A percentile compares a stretch with the other conserved stretches of the same genome.
These are phyloP conservation scores for Populus nigra DNA, from an alignment of 345 rosid species.

Conservation along the genomic window DNA sequence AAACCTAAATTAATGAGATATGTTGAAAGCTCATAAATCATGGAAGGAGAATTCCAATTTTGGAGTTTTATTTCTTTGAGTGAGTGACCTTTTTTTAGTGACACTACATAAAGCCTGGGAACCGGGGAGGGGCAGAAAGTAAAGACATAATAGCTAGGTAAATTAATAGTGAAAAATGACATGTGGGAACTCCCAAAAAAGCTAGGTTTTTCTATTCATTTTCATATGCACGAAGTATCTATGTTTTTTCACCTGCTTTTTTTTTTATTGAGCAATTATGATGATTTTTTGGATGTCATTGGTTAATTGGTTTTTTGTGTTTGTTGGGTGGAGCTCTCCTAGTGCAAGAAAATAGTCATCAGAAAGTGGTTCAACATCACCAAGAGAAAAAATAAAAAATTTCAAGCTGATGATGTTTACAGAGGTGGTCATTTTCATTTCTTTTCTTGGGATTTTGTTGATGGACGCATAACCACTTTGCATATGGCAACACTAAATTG, in stretches of 20 bases:
- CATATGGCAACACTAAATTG: too few species aligned
- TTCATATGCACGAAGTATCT: too few species aligned
- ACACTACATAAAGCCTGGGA: constrained; percentile 19
- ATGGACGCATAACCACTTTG: too few species aligned
- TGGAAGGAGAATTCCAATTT: constrained; percentile 11
- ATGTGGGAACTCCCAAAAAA: constrained; percentile 75
- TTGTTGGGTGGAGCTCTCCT: constrained; percentile 67
- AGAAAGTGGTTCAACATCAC: constrained; percentile 80
- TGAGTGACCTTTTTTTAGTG: constrained; percentile 19
- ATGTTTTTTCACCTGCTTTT: not conserved
- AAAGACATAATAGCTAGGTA: constrained; percentile 25
- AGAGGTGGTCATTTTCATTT: constrained; percentile 14
- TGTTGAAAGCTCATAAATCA: constrained; percentile 8
- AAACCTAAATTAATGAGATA: too few species aligned
- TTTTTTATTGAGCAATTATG: not conserved
- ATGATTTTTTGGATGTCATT: constrained; percentile 2
- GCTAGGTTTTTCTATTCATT: constrained; percentile 60
- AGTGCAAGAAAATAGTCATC: constrained; percentile 79
- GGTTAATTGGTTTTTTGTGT: constrained; percentile 4
- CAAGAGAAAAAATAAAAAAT: constrained; percentile 80
- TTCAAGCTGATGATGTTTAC: constrained; percentile 72
- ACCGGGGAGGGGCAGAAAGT: constrained; percentile 13
- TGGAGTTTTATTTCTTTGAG: constrained; percentile 9
- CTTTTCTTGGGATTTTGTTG: too few species aligned
- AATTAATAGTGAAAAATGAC: constrained; percentile 61